Conservation (phyloP, 768 basidiomycete species). For the Macrolepiota albuminosa region DNA sequence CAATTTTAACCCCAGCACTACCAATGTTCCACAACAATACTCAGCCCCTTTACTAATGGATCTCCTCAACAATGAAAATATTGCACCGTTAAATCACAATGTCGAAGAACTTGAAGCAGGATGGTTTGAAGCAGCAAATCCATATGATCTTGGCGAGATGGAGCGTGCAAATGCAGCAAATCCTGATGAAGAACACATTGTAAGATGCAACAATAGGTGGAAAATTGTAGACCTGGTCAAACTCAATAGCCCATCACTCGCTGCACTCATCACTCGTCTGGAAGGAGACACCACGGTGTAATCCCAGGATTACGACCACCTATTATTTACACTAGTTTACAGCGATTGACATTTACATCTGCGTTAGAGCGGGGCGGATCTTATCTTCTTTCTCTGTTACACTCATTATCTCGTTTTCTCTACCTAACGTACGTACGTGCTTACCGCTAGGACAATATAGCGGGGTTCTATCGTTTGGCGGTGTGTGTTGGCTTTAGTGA, state of each 20-base stretch:
- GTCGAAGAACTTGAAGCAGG: not conserved
- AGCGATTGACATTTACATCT: too few relatives aligned
- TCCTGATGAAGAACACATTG: not conserved
- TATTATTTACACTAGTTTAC: too few relatives aligned
- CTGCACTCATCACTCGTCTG: not conserved
- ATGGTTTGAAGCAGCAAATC: not conserved
- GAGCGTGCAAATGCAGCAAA: not conserved
- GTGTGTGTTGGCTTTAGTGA: too few relatives aligned
- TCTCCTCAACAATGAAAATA: slow-evolving; percentile 3
- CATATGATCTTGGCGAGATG: slow-evolving; percentile 1
- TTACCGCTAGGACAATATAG: too few relatives aligned
- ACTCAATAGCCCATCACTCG: not conserved
- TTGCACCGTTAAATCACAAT: not conserved
- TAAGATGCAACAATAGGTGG: slow-evolving; percentile 1
- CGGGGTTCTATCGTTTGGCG: too few relatives aligned
- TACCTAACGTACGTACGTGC: too few relatives aligned
- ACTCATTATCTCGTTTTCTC: too few relatives aligned
- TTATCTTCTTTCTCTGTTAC: too few relatives aligned
- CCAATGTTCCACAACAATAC: not conserved
- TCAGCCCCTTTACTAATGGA: not conserved
- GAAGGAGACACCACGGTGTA: not conserved
- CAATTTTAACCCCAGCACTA: not conserved
- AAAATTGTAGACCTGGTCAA: not conserved
- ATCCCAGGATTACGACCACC: too few relatives aligned
- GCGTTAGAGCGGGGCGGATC: too few relatives aligned